phyloP scores from a whole-genome alignment of 176 grass and related monocot species.

The maize (Zea mays) region Zm-B73-REFERENCE-NAM-5.0 NC_050104.1:45193501-45194000 shows the following conservation, averaged over 20 bases:
- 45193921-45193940: slow-evolving; percentile 55
- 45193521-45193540: slow-evolving; percentile 36
- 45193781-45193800: slow-evolving; percentile 11
- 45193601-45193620: no score
- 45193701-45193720: slow-evolving; percentile 45
- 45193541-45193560: slow-evolving; percentile 3
- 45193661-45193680: no score
- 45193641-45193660: neutral
- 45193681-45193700: slow-evolving; percentile 16
- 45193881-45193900: slow-evolving; percentile 26
- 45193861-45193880: slow-evolving; percentile 31
- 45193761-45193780: slow-evolving; percentile 35
- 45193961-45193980: slow-evolving; percentile 39
- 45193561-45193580: no score
- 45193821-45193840: slow-evolving; percentile 42
- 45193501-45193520: slow-evolving; percentile 44
- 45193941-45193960: neutral
- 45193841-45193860: slow-evolving; percentile 24
- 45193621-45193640: no score
- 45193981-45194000: slow-evolving; percentile 57
- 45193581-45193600: no score
- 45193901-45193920: slow-evolving; percentile 33
- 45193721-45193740: slow-evolving; percentile 35
- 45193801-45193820: slow-evolving; percentile 23
- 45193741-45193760: slow-evolving; percentile 44